Base-by-base conservation (phyloP, 345 rosid species). In the Kandelia obovata region DNA sequence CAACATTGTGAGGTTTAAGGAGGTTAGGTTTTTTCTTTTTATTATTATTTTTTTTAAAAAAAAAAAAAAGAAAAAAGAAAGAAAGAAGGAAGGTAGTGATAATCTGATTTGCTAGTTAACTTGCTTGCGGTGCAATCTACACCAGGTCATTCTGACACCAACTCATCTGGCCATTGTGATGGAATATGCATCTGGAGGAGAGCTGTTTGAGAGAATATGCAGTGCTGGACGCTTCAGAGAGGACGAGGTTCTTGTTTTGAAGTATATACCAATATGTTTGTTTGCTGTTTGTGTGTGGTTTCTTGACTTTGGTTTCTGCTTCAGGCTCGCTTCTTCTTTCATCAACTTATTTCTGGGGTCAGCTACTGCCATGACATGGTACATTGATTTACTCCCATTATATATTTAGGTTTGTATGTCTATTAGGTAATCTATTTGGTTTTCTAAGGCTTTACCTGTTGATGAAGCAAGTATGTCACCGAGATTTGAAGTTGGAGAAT, bases 401-500 rank as follows among this genome's bases (percentile, higher is more conserved):
- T 56, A 16, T 56, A 56, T 56, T 21, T 56, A 15, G 59, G 28
- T 27, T 10, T 25, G 19, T 25, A 25, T 9, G 17, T 25, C 30
- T 11, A 3, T 61, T 19, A 23, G 1, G 0, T 52, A 11, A 52
- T 53, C 58, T 52, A 25, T 56, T 64, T 65, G 34, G 51, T 23
- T 52, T 61, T 66, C 30, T 49, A 46, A 46, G 49, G 9, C 20
- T 37, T 30, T 51, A 8, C 47, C 52, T 65, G 16, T 75, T 75
- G 71, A 77, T 71, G 75, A 77, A 77, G 80, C 80, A 77, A 77
- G 80, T 77, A 64, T 71, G 75, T 71, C 80, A 77, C 66, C 80
- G 80, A 35, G 80, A 77, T 64, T 52, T 77, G 75, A 77, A 77
- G 69, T 71, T 77, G 76, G 80, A 77, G 56, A 77, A 77, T 56